phyloP scores from a whole-genome alignment of 306 rosid genomes.

The Quercus wislizeni region DNA sequence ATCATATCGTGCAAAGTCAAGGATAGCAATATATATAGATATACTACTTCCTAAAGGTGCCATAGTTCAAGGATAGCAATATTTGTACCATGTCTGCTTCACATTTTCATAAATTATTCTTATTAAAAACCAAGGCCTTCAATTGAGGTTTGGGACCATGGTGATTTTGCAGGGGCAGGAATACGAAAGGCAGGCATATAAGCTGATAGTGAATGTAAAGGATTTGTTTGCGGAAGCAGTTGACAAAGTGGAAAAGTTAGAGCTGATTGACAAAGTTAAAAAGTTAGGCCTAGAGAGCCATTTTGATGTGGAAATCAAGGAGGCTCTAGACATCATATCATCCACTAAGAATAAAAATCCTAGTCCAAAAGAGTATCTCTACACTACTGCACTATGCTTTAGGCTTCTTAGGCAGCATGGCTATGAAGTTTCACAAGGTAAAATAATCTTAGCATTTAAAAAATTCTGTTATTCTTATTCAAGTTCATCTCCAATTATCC shows the following conservation, averaged over 20 bases:
- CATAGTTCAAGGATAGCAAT: too few species aligned
- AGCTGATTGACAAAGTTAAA: conserved; percentile 39
- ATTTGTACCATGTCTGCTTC: too few species aligned
- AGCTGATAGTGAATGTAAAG: conserved; percentile 25
- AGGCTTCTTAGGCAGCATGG: conserved; percentile 54
- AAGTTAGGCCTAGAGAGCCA: conserved; percentile 44
- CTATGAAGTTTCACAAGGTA: conserved; percentile 47
- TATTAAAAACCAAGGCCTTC: too few species aligned
- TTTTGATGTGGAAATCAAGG: conserved; percentile 43
- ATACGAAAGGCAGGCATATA: conserved; percentile 17
- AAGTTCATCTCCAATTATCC: background rate
- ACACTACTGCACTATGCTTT: conserved; percentile 40
- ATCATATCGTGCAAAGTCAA: too few species aligned
- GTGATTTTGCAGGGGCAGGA: too few species aligned
- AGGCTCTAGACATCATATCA: conserved; percentile 27
- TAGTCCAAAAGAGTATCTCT: conserved; percentile 13
- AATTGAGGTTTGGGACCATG: too few species aligned
- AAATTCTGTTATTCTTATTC: background rate
- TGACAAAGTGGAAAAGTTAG: conserved; percentile 16
- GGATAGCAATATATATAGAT: too few species aligned
- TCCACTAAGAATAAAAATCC: background rate
- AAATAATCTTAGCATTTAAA: background rate
- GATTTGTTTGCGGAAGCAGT: conserved; percentile 8
- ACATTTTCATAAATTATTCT: too few species aligned
- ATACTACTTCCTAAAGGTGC: too few species aligned